Base-by-base conservation (phyloP, 768 basidiomycete species). In the Russula sp. region DNA sequence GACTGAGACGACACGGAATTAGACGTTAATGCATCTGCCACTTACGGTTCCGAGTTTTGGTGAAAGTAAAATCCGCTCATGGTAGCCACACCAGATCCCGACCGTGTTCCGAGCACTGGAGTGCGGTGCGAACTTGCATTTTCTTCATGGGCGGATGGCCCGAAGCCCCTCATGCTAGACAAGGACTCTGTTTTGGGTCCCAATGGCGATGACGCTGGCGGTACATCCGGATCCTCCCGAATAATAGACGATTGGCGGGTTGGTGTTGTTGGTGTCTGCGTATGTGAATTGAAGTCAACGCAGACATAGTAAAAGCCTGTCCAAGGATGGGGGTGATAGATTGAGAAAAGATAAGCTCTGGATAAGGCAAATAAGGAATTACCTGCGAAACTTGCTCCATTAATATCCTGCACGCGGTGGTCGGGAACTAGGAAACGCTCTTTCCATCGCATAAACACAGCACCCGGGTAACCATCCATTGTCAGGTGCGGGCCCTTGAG, bases 361-460 rank as follows among this genome's bases (percentile, higher is more conserved):
- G 29, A 61, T 49, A 51, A 45, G 35, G 58, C 49, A 43, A n/a
- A 45, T 47, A 45, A n/a, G 20, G 35, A 56, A 35, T 42, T 67
- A 92, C 93, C 93, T 69, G 94, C 94, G 73, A 95, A 97, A 71
- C 90, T 93, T 22, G 94, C 94, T 47, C 94, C 94, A 69, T 85
- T 92, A 75, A 98, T 96, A 72, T 95, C 92, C 73, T 90, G 86
- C 35, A 96, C 90, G 61, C 86, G 83, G 75, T 95, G 91, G 73
- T 95, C 91, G 2, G 94, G 94, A n/a, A 98, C 90, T 56, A 98
- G 77, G 74, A 97, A 98, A 69, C 87, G 80, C 75, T 98, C 96
- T 75, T 98, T 98, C 89, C 93, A 95, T 63, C 96, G 80, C 88
- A 98, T 93, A 72, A 98, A 98, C 35, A 94, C 84, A 29, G 87